Conservation (phyloP, 345 rosid species). For the Psidium guajava region DNA sequence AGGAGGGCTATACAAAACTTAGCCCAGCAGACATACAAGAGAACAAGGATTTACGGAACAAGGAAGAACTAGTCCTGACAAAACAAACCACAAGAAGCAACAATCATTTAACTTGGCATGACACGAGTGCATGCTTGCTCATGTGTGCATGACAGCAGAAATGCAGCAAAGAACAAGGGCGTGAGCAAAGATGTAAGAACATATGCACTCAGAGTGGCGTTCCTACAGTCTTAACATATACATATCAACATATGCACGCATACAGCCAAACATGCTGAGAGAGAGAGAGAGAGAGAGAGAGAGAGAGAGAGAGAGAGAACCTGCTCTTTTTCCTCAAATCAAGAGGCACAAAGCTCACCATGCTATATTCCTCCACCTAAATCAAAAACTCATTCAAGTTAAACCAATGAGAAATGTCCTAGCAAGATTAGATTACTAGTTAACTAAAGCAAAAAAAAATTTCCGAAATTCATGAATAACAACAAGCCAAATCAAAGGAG, state of each 20-base stretch:
- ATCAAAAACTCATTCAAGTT: not conserved
- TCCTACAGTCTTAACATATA: not conserved
- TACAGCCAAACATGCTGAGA: not conserved
- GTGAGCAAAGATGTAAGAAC: not conserved
- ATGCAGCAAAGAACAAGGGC: not conserved
- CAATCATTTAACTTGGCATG: no score
- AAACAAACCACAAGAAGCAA: not conserved
- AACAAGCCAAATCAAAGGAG: not conserved
- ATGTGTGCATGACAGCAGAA: not conserved
- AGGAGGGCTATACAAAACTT: not conserved
- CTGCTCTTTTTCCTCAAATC: slow-evolving; percentile 71
- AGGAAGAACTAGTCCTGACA: not conserved
- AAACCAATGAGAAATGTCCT: not conserved
- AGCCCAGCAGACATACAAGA: not conserved
- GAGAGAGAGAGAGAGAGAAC: slow-evolving; percentile 19
- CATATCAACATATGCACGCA: not conserved
- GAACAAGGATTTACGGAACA: not conserved
- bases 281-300: not conserved
- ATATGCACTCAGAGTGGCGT: not conserved
- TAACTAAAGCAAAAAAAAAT: not conserved
- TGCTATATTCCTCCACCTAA: slow-evolving; percentile 76
- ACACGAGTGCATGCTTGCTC: not conserved
- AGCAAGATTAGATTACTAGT: not conserved
- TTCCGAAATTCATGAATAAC: not conserved
- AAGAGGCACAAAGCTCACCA: slow-evolving; percentile 83